Base-by-base conservation (phyloP, 2,329 filamentous ascomycete genomes). In the Hypoxylon sp. region DNA sequence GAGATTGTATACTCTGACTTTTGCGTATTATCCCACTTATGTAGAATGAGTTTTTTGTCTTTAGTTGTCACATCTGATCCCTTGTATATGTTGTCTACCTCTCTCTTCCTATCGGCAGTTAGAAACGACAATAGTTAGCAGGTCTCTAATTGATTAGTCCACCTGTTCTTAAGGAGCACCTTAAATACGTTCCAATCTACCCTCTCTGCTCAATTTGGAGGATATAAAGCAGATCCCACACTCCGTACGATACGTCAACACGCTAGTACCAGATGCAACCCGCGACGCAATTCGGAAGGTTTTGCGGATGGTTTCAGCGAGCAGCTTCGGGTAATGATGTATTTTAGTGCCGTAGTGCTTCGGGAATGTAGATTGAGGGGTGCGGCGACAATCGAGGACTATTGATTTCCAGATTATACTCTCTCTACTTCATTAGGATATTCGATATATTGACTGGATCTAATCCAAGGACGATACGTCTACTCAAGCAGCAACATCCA, bases 41-140 rank as follows among this genome's bases (percentile, higher is more conserved):
- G 16, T 18, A 49, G 22, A n/a, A 38, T 18, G 14, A 4, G 9
- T 28, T n/a, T 24, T 73, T 82, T 2, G n/a, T n/a, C n/a, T n/a
- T n/a, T n/a, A n/a, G n/a, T n/a, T n/a, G n/a, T n/a, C n/a, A n/a
- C n/a, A n/a, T n/a, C n/a, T n/a, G n/a, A n/a, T n/a, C n/a, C n/a
- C n/a, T n/a, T n/a, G n/a, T n/a, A n/a, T n/a, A n/a, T n/a, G n/a
- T n/a, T n/a, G n/a, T n/a, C n/a, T n/a, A n/a, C n/a, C n/a, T n/a
- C n/a, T n/a, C n/a, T n/a, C n/a, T 78, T 84, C 38, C 75, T 85
- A 2, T 80, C 82, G 0, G 80, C 78, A 0, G 73, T 83, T 2
- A n/a, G 83, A 85, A 62, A 82, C 79, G 6, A 83, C 82, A 3
- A 84, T 84, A n/a, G n/a, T n/a, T n/a, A n/a, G n/a, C n/a, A n/a